A percentile compares a stretch with the other conserved stretches of the same genome.
These are phyloP conservation scores for Penicillium sp. DNA, from an alignment of 2,329 filamentous ascomycete genomes.

Conservation along the genomic window DNA sequence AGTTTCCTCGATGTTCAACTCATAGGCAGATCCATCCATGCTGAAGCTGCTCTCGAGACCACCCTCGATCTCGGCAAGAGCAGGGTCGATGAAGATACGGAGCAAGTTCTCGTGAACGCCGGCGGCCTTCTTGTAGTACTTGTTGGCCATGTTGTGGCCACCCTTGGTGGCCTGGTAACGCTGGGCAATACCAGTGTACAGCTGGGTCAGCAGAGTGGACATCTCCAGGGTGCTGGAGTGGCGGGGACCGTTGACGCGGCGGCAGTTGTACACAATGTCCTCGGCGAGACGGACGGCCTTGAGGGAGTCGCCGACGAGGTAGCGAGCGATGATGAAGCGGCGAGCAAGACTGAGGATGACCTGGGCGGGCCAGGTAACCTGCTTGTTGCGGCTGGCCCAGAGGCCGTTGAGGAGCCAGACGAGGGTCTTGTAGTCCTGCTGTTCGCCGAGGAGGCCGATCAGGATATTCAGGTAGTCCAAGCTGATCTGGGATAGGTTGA, in stretches of 20 bases:
- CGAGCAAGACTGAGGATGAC: conserved; percentile 52
- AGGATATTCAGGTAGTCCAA: conserved; percentile 45
- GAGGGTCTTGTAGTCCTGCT: conserved; percentile 47
- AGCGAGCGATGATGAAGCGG: conserved; percentile 52
- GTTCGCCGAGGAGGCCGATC: conserved; percentile 45
- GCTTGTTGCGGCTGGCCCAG: conserved; percentile 48
- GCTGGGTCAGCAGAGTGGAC: conserved; percentile 49
- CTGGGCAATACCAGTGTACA: conserved; percentile 47
- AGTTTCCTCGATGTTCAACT: conserved; percentile 21
- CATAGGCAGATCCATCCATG: conserved; percentile 22
- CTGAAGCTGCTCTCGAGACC: conserved; percentile 22
- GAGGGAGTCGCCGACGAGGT: conserved; percentile 47
- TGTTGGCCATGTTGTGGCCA: conserved; percentile 35
- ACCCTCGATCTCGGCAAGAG: conserved; percentile 31
- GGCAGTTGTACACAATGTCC: conserved; percentile 57
- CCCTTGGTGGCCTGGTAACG: conserved; percentile 34
- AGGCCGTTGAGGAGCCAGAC: conserved; percentile 43
- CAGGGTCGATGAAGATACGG: conserved; percentile 35
- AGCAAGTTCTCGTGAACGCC: conserved; percentile 40
- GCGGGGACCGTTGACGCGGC: conserved; percentile 51
- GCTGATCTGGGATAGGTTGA: conserved; percentile 45
- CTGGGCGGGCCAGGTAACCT: conserved; percentile 41
- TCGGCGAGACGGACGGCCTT: conserved; percentile 51
- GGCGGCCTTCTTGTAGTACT: conserved; percentile 42
- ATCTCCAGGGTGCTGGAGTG: conserved; percentile 50